Evolutionary conservation across 2,329 filamentous ascomycete genomes (phyloP).

Genomic region (Cladobotryum mycophilum): DNA sequence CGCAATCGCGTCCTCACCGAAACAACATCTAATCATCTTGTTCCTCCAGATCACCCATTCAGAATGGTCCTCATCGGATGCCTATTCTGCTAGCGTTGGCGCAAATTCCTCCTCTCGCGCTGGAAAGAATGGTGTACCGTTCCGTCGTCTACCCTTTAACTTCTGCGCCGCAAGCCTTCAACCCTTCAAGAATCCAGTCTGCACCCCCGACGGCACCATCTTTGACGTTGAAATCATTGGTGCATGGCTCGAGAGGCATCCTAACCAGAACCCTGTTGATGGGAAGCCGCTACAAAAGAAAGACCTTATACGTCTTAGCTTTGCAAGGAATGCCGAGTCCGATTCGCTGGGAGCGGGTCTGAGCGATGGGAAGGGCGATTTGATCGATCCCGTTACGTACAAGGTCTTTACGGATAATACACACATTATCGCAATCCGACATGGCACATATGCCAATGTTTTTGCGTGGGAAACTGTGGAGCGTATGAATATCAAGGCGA

Average conservation of each 20-base stretch:
- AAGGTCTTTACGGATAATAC: constrained; percentile 98
- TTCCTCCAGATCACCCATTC: constrained; percentile 73
- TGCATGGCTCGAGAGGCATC: constrained; percentile 87
- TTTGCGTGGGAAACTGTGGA: constrained; percentile 96
- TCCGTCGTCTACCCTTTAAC: constrained; percentile 92
- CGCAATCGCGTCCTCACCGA: background rate
- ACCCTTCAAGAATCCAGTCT: constrained; percentile 91
- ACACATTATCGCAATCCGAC: constrained; percentile 81
- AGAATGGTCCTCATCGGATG: constrained; percentile 90
- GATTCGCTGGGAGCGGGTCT: constrained; percentile 41
- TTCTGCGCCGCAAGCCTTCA: constrained; percentile 95
- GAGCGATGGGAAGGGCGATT: constrained; percentile 61
- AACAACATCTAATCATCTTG: background rate
- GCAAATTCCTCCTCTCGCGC: constrained; percentile 54
- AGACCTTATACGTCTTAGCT: constrained; percentile 86
- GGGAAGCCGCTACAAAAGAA: constrained; percentile 71
- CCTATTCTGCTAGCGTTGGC: constrained; percentile 75
- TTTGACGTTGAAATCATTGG: constrained; percentile 95
- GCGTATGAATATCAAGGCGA: constrained; percentile 90
- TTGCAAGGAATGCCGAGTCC: constrained; percentile 78
- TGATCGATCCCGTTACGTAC: constrained; percentile 93
- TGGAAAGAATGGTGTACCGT: constrained; percentile 48
- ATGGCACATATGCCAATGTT: constrained; percentile 81
- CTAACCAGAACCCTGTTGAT: constrained; percentile 79
- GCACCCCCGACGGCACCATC: constrained; percentile 77